Evolutionary conservation across 306 rosid species (phyloP).

Genomic region (Luffa aegyptiaca): DNA sequence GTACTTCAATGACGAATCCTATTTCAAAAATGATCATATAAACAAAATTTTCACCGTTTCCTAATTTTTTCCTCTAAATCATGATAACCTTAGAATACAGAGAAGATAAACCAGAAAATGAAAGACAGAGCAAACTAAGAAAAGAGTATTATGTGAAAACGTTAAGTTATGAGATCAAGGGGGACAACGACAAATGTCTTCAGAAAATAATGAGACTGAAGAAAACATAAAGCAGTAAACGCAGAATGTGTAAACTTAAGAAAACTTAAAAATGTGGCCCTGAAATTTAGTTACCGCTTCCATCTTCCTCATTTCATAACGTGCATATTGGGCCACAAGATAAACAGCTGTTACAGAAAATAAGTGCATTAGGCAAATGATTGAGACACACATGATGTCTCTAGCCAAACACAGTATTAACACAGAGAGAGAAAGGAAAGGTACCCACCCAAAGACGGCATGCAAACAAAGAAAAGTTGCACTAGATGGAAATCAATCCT

Average conservation of each 20-base stretch:
- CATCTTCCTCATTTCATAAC: constrained; percentile 69
- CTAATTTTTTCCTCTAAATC: neutral
- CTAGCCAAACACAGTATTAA: neutral
- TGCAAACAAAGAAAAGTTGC: constrained; percentile 66
- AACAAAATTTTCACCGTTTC: neutral
- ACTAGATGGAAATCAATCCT: constrained; percentile 90
- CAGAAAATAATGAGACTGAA: neutral
- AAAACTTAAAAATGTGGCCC: neutral
- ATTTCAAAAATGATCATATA: neutral
- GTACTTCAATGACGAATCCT: neutral
- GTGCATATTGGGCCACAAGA: constrained; percentile 89
- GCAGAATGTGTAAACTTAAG: neutral
- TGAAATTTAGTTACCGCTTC: constrained; percentile 41
- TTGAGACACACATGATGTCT: constrained; percentile 1
- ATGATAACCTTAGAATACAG: neutral
- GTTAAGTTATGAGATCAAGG: neutral
- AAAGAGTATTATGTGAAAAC: neutral
- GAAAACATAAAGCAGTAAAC: neutral
- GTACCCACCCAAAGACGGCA: constrained; percentile 93
- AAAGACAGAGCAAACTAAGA: neutral
- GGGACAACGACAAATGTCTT: neutral
- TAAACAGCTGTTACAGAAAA: constrained; percentile 57
- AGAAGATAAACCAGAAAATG: neutral
- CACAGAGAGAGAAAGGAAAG: neutral
- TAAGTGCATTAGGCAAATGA: constrained; percentile 5